These are phyloP conservation scores for Penicillium roqueforti DNA, from an alignment of 495 filamentous ascomycete genomes.

Conservation along the genomic window DNA sequence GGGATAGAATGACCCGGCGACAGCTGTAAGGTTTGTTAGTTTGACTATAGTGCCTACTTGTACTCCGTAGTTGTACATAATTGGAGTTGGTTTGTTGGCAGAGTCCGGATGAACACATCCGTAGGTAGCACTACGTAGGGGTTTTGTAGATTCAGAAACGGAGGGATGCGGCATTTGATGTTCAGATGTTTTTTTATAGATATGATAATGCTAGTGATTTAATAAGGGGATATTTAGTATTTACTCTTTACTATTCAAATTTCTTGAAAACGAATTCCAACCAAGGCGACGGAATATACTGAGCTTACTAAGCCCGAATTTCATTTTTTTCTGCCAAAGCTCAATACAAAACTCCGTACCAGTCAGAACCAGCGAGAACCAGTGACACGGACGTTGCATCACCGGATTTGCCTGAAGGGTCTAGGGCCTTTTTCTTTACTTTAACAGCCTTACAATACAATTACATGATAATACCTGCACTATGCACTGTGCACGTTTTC, in stretches of 20 bases:
- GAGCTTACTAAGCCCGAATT: constrained; percentile 10
- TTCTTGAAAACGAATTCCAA: too few species aligned
- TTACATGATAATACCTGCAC: neutral
- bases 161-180: constrained; percentile 12
- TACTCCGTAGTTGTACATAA: neutral
- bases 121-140: neutral
- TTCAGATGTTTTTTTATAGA: neutral
- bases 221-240: neutral
- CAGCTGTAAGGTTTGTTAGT: neutral
- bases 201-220: neutral
- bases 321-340: constrained; percentile 7
- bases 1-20: neutral
- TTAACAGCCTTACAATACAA: constrained; percentile 16
- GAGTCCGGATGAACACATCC: neutral
- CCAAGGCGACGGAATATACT: neutral
- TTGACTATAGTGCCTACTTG: neutral
- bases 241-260: neutral
- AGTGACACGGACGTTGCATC: constrained; percentile 32
- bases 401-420: constrained; percentile 12
- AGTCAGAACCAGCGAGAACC: neutral
- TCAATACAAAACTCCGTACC: neutral
- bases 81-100: neutral
- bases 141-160: constrained; percentile 22
- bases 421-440: constrained; percentile 11
- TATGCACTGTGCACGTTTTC: neutral